Evolutionary conservation across 768 basidiomycete species (phyloP), one percentile per base, ranked within the genome.

Genomic region (Mycena leptocephala): DNA sequence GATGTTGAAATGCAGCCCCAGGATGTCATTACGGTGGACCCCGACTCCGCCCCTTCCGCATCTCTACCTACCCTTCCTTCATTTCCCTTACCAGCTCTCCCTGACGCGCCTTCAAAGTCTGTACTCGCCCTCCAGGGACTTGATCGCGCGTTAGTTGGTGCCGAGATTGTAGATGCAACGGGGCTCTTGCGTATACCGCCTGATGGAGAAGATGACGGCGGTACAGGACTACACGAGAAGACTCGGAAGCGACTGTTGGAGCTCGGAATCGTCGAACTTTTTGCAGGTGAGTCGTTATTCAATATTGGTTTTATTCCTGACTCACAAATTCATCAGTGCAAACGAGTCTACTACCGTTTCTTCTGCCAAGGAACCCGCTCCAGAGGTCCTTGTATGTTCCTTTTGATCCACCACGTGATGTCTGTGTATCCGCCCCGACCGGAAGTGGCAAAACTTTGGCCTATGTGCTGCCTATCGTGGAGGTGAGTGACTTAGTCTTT

Each of bases 361-460:
- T 99, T 0, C 89, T 97, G 18, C 88, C 89, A 20, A 64, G 86
- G 61, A 81, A 88, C 22, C 78, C 82, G 11, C 78, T 83, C 5
- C 83, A 89, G 48, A 82, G 86, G 63, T 83, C 87, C 1, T 83
- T 97, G 13, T 96, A 96, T 80, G 86, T 89, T 53, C 93, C 95
- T 0, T 93, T 91, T 79, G 82, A 90, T 71, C 89, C 91, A 41
- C 93, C 93, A 32, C 89, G 89, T 32, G 98, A 99, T 84, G 90
- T 97, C 16, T 97, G 97, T 79, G 95, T 98, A 16, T 98, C 97
- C 10, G 98, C 98, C 1, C 98, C 98, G 0, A 99, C 98, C 0
- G 98, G 98, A 28, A 98, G 97, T 79, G 98, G 98, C 0, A 99
- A 99, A 84, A 99, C 98, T 0, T 89, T 99, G 33, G 95, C 96